These are phyloP conservation scores for Kazachstania taianensis DNA, from an alignment of 805 yeast species.

Conservation along the genomic window DNA sequence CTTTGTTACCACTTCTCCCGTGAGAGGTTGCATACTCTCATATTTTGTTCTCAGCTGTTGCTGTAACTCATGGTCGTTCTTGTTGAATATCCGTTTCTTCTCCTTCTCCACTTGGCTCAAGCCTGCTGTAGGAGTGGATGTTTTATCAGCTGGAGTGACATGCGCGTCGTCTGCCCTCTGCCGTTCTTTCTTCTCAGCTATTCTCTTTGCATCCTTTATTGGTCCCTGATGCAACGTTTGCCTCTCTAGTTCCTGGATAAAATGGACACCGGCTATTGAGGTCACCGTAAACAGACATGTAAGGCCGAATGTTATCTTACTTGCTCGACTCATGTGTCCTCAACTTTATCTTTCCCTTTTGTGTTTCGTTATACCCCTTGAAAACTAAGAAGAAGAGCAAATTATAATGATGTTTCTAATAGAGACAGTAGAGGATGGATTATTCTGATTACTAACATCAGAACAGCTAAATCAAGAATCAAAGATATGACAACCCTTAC, in stretches of 20 bases:
- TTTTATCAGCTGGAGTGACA: conserved; percentile 27
- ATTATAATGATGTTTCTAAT: too few relatives aligned
- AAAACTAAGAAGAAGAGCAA: background rate
- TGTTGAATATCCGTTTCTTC: conserved; percentile 41
- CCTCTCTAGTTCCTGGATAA: conserved; percentile 59
- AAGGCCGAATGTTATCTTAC: conserved; percentile 61
- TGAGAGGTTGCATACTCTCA: conserved; percentile 53
- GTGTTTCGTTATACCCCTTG: too few relatives aligned
- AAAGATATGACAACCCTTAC: too few relatives aligned
- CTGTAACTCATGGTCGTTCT: conserved; percentile 58
- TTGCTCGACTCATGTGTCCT: conserved; percentile 59
- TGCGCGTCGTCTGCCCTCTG: background rate
- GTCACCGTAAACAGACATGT: conserved; percentile 46
- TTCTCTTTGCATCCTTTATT: conserved; percentile 64
- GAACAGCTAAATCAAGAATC: too few relatives aligned
- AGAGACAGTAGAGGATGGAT: too few relatives aligned
- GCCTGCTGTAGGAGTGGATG: conserved; percentile 6
- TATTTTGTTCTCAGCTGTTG: conserved; percentile 47
- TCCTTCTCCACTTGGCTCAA: conserved; percentile 26
- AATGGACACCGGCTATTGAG: conserved; percentile 60
- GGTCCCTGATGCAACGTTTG: conserved; percentile 74
- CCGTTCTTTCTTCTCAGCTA: conserved; percentile 33
- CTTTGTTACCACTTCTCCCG: conserved; percentile 40
- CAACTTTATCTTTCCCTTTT: background rate
- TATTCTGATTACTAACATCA: too few relatives aligned